These are phyloP conservation scores for Podaxis rugospora DNA, from an alignment of 768 basidiomycete genomes.

Conservation along the genomic window DNA sequence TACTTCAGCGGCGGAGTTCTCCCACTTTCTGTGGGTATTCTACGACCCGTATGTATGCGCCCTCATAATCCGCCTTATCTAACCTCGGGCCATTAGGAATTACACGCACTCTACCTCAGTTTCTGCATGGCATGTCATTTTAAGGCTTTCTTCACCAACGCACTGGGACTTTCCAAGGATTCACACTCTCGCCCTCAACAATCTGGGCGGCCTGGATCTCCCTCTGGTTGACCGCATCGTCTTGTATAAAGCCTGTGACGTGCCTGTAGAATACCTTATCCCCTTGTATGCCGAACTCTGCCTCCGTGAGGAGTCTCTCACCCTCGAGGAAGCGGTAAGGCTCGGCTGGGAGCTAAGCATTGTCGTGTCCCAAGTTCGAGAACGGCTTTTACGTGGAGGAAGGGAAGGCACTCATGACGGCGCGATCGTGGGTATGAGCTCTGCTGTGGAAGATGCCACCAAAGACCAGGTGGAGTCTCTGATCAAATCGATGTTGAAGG, in stretches of 20 bases:
- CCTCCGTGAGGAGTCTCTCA: slow-evolving; percentile 44
- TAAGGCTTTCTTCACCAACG: neutral
- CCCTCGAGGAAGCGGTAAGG: slow-evolving; percentile 45
- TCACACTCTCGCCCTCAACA: slow-evolving; percentile 46
- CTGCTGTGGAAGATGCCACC: neutral
- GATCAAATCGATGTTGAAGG: neutral
- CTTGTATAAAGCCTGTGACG: slow-evolving; percentile 46
- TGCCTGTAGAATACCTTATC: slow-evolving; percentile 45
- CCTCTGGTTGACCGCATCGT: slow-evolving; percentile 48
- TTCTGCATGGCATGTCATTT: neutral
- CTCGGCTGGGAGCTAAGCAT: slow-evolving; percentile 55
- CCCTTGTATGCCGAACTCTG: slow-evolving; percentile 52
- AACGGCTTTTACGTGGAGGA: neutral
- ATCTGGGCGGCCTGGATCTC: slow-evolving; percentile 41
- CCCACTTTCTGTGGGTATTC: slow-evolving; percentile 56
- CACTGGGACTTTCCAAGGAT: slow-evolving; percentile 53
- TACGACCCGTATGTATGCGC: slow-evolving; percentile 49
- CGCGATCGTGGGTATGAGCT: neutral
- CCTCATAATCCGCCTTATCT: slow-evolving; percentile 12
- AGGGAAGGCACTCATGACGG: neutral
- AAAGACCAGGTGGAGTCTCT: neutral
- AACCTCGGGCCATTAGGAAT: neutral
- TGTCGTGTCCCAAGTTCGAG: neutral
- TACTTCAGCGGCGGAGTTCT: slow-evolving; percentile 43
- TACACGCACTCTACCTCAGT: slow-evolving; percentile 19